These are phyloP conservation scores for Mycena epipterygia DNA, from an alignment of 768 basidiomycete species.

Conservation along the genomic window DNA sequence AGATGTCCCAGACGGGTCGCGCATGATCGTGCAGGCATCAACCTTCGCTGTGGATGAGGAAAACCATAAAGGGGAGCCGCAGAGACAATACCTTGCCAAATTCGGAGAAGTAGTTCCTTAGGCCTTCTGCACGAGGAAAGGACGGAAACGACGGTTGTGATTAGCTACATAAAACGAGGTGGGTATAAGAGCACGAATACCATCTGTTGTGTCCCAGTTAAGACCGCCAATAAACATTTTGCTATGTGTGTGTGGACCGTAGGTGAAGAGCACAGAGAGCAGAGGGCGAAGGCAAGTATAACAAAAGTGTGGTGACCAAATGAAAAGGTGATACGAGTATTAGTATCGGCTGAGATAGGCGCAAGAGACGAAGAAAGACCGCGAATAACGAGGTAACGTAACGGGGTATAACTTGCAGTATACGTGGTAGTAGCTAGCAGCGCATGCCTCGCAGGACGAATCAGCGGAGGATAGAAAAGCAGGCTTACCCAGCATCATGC, in stretches of 20 bases:
- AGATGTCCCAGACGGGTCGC: constrained; percentile 80
- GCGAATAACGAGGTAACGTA: constrained; percentile 50
- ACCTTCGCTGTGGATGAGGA: constrained; percentile 58
- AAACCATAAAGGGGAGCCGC: constrained; percentile 15
- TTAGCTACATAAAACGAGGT: constrained; percentile 53
- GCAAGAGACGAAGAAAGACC: constrained; percentile 38
- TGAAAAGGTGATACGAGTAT: constrained; percentile 33
- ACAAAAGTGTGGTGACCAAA: constrained; percentile 38
- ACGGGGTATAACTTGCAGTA: constrained; percentile 41
- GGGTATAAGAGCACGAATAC: constrained; percentile 61
- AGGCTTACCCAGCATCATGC: constrained; percentile 87
- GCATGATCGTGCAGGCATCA: constrained; percentile 89
- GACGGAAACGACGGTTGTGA: constrained; percentile 44
- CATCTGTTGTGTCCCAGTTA: constrained; percentile 94
- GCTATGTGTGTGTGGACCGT: constrained; percentile 58
- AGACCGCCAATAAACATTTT: constrained; percentile 94
- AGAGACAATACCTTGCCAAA: constrained; percentile 73
- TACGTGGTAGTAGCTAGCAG: constrained; percentile 50
- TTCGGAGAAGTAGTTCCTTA: constrained; percentile 81
- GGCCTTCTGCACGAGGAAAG: constrained; percentile 58
- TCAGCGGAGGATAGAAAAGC: constrained; percentile 32
- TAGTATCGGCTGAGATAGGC: constrained; percentile 37
- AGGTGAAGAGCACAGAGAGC: constrained; percentile 37
- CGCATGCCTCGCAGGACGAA: constrained; percentile 26
- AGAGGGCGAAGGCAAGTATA: constrained; percentile 33